A percentile compares a stretch with the other conserved stretches of the same genome.
Conservation (phyloP, 345 rosid species). For the Camelina laxa region DNA sequence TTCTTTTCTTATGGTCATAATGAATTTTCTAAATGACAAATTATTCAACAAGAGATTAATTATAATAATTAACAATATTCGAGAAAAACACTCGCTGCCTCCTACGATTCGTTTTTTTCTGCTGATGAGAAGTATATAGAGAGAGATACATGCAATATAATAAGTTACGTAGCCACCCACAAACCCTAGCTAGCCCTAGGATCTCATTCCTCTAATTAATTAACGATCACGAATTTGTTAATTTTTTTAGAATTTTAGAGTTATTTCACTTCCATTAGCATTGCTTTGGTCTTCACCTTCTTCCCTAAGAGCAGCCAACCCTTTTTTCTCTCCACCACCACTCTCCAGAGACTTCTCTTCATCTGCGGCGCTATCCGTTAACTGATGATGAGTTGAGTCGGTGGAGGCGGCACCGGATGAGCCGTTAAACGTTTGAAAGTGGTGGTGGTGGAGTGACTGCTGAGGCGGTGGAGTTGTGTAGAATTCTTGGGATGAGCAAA, state of each 20-base stretch:
- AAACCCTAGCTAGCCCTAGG: slow-evolving; percentile 43
- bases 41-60: not conserved
- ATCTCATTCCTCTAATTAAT: slow-evolving; percentile 8
- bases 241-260: slow-evolving; percentile 75
- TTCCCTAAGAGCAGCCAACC: slow-evolving; percentile 69
- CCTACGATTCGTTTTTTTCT: slow-evolving; percentile 12
- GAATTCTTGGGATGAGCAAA: slow-evolving; percentile 81
- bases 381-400: slow-evolving; percentile 24
- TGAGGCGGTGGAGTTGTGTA: slow-evolving; percentile 53
- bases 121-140: not conserved
- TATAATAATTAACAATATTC: slow-evolving; percentile 23
- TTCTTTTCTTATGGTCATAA: slow-evolving; percentile 10
- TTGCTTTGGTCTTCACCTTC: slow-evolving; percentile 69
- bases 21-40: not conserved
- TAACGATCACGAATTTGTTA: not conserved
- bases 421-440: slow-evolving; percentile 58
- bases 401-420: slow-evolving; percentile 42
- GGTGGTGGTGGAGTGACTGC: slow-evolving; percentile 54
- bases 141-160: slow-evolving; percentile 33
- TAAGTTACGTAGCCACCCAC: slow-evolving; percentile 30
- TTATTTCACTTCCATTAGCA: slow-evolving; percentile 82
- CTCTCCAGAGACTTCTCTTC: slow-evolving; percentile 86
- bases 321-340: slow-evolving; percentile 69
- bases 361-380: slow-evolving; percentile 62
- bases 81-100: slow-evolving; percentile 19